Evolutionary conservation across 371 early-diverging fungal genomes (phyloP).

Genomic region (Mortierella polycephala): DNA sequence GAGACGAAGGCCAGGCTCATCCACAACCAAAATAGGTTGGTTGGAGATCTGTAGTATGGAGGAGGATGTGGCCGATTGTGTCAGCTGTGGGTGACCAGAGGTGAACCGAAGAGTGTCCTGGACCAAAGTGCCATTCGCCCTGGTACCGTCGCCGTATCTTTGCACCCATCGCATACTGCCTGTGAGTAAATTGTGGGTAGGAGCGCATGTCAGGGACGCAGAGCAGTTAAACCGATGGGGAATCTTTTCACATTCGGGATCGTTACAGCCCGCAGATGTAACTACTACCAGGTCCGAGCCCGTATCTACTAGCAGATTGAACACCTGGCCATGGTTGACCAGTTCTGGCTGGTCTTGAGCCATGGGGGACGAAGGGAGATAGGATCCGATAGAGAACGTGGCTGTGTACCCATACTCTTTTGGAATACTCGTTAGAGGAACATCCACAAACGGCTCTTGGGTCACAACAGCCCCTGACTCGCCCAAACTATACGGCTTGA

Average conservation of each 20-base stretch:
- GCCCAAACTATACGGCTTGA: conserved; percentile 9
- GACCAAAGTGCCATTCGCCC: conserved; percentile 35
- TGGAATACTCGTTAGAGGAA: conserved; percentile 27
- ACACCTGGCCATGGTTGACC: conserved; percentile 2
- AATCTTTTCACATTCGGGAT: conserved; percentile 22
- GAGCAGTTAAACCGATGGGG: conserved; percentile 24
- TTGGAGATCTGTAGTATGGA: conserved; percentile 2
- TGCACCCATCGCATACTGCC: conserved; percentile 22
- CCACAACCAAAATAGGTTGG: conserved; percentile 35
- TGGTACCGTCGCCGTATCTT: conserved; percentile 34
- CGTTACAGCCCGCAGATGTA: conserved; percentile 16
- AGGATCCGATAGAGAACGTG: conserved; percentile 30
- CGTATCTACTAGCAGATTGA: conserved; percentile 41
- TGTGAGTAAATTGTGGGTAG: conserved; percentile 6
- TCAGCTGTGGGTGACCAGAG: not conserved
- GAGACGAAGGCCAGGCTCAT: conserved; percentile 30
- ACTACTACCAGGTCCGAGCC: conserved; percentile 45
- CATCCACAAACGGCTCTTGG: not conserved
- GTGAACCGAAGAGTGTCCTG: conserved; percentile 37
- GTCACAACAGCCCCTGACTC: not conserved
- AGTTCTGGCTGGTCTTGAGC: no score
- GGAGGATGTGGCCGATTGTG: not conserved
- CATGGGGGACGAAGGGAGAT: not conserved
- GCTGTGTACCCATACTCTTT: conserved; percentile 41
- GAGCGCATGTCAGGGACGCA: conserved; percentile 12